Evolutionary conservation across 2,329 filamentous ascomycete genomes (phyloP).

Genomic region (Paradendryphiella salina): DNA sequence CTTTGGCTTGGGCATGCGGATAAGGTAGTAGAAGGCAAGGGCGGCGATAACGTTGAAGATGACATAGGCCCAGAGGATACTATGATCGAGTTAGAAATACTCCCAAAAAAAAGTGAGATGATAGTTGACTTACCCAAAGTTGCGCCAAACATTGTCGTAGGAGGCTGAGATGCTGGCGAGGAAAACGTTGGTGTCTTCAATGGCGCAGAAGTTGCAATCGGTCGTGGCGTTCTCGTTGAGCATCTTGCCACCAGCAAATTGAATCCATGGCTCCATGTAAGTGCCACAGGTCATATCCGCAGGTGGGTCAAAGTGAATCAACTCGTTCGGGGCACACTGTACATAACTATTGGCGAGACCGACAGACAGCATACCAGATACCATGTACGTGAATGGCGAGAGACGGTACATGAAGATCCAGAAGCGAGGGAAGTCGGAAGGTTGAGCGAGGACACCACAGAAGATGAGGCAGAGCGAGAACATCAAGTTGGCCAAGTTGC

Average conservation of each 20-base stretch:
- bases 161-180: constrained; percentile 48
- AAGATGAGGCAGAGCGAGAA: constrained; percentile 76
- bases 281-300: constrained; percentile 48
- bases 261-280: constrained; percentile 47
- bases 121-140: constrained; percentile 51
- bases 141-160: constrained; percentile 55
- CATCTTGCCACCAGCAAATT: constrained; percentile 47
- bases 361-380: constrained; percentile 70
- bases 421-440: constrained; percentile 67
- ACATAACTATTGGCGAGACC: constrained; percentile 70
- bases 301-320: constrained; percentile 66
- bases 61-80: constrained; percentile 57
- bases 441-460: constrained; percentile 71
- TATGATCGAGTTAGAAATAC: not conserved
- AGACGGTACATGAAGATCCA: constrained; percentile 86
- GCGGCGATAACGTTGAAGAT: constrained; percentile 57
- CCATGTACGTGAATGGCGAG: constrained; percentile 81
- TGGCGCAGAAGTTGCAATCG: constrained; percentile 50
- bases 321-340: constrained; percentile 70
- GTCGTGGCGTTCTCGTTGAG: constrained; percentile 36
- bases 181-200: constrained; percentile 51
- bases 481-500: constrained; percentile 73
- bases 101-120: not conserved
- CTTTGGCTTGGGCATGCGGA: constrained; percentile 57
- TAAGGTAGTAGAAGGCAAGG: constrained; percentile 58